Conservation (phyloP, 441 rosid genomes). For the Populus tomentosa region DNA sequence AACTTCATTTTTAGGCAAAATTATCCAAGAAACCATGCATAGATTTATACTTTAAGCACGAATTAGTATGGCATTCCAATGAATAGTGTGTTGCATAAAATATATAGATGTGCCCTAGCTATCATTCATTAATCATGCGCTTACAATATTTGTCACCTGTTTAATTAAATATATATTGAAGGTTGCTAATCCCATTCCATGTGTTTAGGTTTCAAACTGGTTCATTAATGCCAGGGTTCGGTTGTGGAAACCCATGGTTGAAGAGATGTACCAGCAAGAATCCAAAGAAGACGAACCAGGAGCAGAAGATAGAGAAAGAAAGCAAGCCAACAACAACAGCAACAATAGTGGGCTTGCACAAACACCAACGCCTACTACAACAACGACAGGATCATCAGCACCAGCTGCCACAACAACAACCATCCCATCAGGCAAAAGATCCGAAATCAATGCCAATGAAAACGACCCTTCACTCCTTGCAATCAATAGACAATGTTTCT, state of each 20-base stretch:
- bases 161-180: neutral
- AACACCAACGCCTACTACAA: constrained; percentile 46
- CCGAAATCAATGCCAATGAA: constrained; percentile 54
- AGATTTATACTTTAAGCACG: too few relatives aligned
- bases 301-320: constrained; percentile 33
- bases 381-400: constrained; percentile 20
- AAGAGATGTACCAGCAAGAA: constrained; percentile 96
- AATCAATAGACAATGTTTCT: constrained; percentile 42
- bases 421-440: constrained; percentile 44
- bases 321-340: constrained; percentile 18
- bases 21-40: too few relatives aligned
- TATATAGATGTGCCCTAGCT: too few relatives aligned
- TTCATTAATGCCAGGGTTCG: constrained; percentile 97
- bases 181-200: neutral
- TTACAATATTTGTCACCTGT: too few relatives aligned
- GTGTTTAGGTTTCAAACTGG: constrained; percentile 69
- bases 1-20: neutral
- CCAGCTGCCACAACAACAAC: constrained; percentile 32
- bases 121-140: too few relatives aligned
- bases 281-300: constrained; percentile 37
- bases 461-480: constrained; percentile 53
- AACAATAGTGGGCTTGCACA: constrained; percentile 39
- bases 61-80: neutral
- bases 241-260: constrained; percentile 99
- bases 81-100: too few relatives aligned